phyloP scores from a whole-genome alignment of 176 grass and related monocot species.

The Carex scoparia region DNA sequence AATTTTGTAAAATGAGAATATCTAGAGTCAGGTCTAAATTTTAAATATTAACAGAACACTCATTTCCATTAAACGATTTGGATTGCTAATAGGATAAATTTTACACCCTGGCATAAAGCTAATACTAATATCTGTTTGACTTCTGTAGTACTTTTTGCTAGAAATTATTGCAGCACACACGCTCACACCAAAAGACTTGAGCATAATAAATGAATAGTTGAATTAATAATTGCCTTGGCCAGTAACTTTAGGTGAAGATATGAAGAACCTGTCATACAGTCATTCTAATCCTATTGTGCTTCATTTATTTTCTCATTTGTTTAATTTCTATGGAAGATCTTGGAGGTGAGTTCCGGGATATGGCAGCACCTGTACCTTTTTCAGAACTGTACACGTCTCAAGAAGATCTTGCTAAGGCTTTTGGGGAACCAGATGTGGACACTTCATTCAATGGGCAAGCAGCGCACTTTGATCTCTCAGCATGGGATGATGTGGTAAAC shows the following conservation, averaged over 20 bases:
- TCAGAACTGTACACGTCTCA: slow-evolving; percentile 42
- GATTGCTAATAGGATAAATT: neutral
- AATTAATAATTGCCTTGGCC: neutral
- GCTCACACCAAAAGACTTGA: neutral
- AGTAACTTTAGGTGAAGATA: neutral
- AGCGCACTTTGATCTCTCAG: slow-evolving; percentile 48
- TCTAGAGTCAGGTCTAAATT: neutral
- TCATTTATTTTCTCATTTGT: neutral
- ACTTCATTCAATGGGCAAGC: slow-evolving; percentile 42
- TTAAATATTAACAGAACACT: neutral
- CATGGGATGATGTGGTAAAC: slow-evolving; percentile 45
- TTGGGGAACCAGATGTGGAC: slow-evolving; percentile 35
- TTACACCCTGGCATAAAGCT: neutral
- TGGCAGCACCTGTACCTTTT: slow-evolving; percentile 33
- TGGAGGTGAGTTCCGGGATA: slow-evolving; percentile 45
- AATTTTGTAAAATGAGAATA: neutral
- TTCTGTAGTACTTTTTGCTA: neutral
- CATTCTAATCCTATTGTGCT: neutral
- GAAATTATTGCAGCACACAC: neutral
- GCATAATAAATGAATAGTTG: neutral
- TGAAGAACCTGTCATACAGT: neutral
- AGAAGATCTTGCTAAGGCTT: slow-evolving; percentile 40
- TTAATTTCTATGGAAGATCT: slow-evolving; percentile 23
- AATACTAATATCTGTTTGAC: neutral
- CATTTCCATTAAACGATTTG: neutral